Evolutionary conservation across 805 yeast genomes (phyloP).

Genomic region (Zygotorulaspora sp.): DNA sequence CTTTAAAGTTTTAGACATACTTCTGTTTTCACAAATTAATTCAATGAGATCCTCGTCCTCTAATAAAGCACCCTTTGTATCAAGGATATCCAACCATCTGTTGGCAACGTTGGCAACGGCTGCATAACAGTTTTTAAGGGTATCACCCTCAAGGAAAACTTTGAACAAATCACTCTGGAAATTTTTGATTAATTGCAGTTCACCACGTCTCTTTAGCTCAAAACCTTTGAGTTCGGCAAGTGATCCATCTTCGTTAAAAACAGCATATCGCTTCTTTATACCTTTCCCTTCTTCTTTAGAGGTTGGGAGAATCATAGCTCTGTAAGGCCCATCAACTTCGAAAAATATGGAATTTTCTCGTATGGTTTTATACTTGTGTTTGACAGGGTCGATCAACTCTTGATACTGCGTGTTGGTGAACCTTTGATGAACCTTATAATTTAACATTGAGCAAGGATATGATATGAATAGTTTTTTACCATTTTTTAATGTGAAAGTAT

Average conservation of each 20-base stretch:
- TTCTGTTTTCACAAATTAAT: slow-evolving; percentile 91
- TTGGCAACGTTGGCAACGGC: slow-evolving; percentile 92
- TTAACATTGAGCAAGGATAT: slow-evolving; percentile 95
- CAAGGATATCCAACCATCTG: slow-evolving; percentile 92
- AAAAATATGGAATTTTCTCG: slow-evolving; percentile 94
- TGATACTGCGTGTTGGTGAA: slow-evolving; percentile 96
- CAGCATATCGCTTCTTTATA: slow-evolving; percentile 93
- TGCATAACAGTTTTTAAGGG: slow-evolving; percentile 73
- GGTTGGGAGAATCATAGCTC: slow-evolving; percentile 95
- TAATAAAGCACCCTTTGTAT: slow-evolving; percentile 75
- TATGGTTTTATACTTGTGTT: slow-evolving; percentile 64
- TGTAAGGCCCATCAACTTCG: slow-evolving; percentile 98
- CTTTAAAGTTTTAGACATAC: slow-evolving; percentile 85
- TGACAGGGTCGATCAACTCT: slow-evolving; percentile 66
- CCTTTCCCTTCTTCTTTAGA: slow-evolving; percentile 98
- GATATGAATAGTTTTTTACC: slow-evolving; percentile 77
- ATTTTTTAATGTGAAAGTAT: slow-evolving; percentile 59
- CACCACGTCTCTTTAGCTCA: slow-evolving; percentile 95
- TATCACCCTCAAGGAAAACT: slow-evolving; percentile 78
- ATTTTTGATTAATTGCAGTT: slow-evolving; percentile 83
- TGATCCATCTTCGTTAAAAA: slow-evolving; percentile 89
- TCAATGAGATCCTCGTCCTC: slow-evolving; percentile 94
- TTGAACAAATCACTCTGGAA: slow-evolving; percentile 94
- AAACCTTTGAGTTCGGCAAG: slow-evolving; percentile 95
- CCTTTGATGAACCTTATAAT: slow-evolving; percentile 82